These are phyloP conservation scores for Stagonosporopsis chrysanthemi DNA, from an alignment of 2,329 filamentous ascomycete genomes.

Conservation along the genomic window DNA sequence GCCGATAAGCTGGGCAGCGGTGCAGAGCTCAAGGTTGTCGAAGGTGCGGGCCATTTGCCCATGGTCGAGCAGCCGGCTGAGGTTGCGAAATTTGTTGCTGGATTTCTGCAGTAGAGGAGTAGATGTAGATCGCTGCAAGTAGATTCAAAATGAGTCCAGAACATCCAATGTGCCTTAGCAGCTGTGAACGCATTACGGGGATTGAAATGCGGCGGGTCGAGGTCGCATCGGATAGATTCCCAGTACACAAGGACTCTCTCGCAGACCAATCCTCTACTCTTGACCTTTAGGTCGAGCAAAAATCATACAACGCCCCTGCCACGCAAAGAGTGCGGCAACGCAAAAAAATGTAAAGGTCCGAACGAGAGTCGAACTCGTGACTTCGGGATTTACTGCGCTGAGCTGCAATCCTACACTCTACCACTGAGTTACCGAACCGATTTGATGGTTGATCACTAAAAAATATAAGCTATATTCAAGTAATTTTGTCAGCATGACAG, in stretches of 20 bases:
- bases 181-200: background rate
- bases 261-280: no score
- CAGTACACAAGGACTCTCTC: no score
- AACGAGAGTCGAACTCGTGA: slow-evolving; percentile 30
- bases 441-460: no score
- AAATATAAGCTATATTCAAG: background rate
- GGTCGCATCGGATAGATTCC: no score
- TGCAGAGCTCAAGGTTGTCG: slow-evolving; percentile 69
- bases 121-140: background rate
- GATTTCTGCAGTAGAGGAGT: background rate
- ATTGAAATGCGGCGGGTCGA: background rate
- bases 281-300: no score
- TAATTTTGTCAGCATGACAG: no score
- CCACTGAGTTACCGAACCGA: slow-evolving; percentile 25
- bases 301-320: no score
- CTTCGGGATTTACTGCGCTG: slow-evolving; percentile 25
- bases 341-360: slow-evolving; percentile 14
- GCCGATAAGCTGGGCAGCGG: slow-evolving; percentile 55
- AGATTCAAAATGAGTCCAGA: background rate
- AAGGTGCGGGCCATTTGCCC: slow-evolving; percentile 78
- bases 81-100: slow-evolving; percentile 69
- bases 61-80: slow-evolving; percentile 78
- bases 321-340: background rate
- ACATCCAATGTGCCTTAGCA: background rate
- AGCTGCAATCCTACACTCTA: slow-evolving; percentile 28